Evolutionary conservation across 208 protist species (phyloP), one percentile per base, ranked within the genome.

Genomic region (Acanthamoeba rhysodes): DNA sequence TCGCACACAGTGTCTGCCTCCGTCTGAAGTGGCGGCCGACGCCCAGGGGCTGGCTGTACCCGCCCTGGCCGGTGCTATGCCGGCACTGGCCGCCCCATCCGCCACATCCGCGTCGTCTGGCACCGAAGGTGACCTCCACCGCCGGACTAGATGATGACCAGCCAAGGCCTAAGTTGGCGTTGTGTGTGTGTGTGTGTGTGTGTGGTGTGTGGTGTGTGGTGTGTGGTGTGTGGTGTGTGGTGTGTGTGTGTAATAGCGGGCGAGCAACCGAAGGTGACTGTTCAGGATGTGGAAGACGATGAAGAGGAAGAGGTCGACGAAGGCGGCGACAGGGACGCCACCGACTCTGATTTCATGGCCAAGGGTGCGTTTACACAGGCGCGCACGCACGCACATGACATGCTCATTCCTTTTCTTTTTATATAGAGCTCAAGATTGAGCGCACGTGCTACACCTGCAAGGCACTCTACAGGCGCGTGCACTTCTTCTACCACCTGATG

Each of bases 401-500:
- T 3, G 37, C 37, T 41, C 37, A 9, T 66, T 90, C 82, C 34
- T 66, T 37, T 32, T 29, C 22, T n/a, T 88, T 45, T 62, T 59
- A 8, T 62, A 8, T 12, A 80, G 34, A 66, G 68, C 90, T 94
- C 8, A 62, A 66, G 18, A 62, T 84, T 8, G 45, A 84, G n/a
- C 29, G 41, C 20, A 70, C 72, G 24, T 84, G 55, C 66, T 59
- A 59, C 50, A 66, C 45, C 32, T 94, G 90, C 48, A 66, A 94
- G 55, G 34, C 32, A 4, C 27, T 84, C 96, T 64, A 96, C 78
- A n/a, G 70, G 32, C 97, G 59, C 12, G 90, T 99, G 20, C 99
- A 99, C 96, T 98, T 98, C 45, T 99, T 99, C 96, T 99, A 99
- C 98, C 98, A 99, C 96, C 98, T 97, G 95, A 97, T 99, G 96